Evolutionary conservation across 305 asterid genomes (phyloP).

Genomic region (Solanum aculeatissimum): DNA sequence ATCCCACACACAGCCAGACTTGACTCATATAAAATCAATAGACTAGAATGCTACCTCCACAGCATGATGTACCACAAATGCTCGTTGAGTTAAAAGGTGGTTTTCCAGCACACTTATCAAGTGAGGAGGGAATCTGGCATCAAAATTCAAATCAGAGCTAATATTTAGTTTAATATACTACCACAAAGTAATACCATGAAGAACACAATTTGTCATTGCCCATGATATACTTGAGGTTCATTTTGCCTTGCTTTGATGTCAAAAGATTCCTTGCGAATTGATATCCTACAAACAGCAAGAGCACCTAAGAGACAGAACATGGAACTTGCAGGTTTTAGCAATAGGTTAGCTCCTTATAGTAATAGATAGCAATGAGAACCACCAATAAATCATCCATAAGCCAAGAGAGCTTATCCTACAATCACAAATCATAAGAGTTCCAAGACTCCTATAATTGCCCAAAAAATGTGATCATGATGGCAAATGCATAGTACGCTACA

Average conservation of each 20-base stretch:
- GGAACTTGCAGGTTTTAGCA: neutral
- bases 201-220: neutral
- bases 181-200: neutral
- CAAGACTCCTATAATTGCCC: neutral
- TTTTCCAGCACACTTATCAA: neutral
- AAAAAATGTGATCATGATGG: neutral
- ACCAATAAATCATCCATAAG: neutral
- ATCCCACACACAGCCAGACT: neutral
- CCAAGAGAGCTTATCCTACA: neutral
- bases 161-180: neutral
- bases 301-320: neutral
- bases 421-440: neutral
- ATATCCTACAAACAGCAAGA: neutral
- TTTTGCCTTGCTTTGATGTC: neutral
- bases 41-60: neutral
- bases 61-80: neutral
- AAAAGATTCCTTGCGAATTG: neutral
- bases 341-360: neutral
- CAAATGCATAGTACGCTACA: neutral
- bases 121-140: neutral
- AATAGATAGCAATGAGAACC: neutral
- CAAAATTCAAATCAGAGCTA: neutral
- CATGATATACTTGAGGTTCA: neutral
- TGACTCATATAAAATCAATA: neutral
- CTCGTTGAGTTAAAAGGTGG: neutral